These are phyloP conservation scores for Ogataea methylovora DNA, from an alignment of 805 yeast genomes.

Conservation along the genomic window DNA sequence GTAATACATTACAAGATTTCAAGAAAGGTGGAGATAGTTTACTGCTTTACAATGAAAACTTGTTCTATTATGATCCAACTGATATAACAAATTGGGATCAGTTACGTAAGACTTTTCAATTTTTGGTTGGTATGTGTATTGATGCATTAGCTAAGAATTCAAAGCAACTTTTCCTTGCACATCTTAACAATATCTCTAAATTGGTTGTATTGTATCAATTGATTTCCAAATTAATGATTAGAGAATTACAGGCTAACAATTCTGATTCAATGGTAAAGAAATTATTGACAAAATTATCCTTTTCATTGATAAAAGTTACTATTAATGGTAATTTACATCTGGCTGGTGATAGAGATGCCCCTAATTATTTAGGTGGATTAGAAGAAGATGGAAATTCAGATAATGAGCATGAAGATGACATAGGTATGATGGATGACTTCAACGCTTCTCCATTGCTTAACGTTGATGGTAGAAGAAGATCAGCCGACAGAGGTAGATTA, in stretches of 20 bases:
- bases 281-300: conserved; percentile 43
- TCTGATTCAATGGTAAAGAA: conserved; percentile 39
- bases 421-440: too few species aligned
- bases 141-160: conserved; percentile 45
- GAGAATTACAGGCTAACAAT: conserved; percentile 40
- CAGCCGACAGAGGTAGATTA: background rate
- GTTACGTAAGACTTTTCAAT: conserved; percentile 38
- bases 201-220: conserved; percentile 45
- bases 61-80: conserved; percentile 51
- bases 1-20: background rate
- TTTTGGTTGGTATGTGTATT: conserved; percentile 38
- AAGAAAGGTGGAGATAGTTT: conserved; percentile 8
- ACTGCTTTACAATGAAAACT: conserved; percentile 22
- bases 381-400: conserved; percentile 8
- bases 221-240: conserved; percentile 45
- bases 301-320: conserved; percentile 53
- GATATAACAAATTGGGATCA: conserved; percentile 59
- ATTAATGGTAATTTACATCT: conserved; percentile 60
- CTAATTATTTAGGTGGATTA: conserved; percentile 16
- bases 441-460: too few species aligned
- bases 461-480: too few species aligned
- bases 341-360: conserved; percentile 21
- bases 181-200: conserved; percentile 46
- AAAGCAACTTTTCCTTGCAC: conserved; percentile 44
- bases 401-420: conserved; percentile 6